Evolutionary conservation across 352 stramenopile genomes (phyloP).

Genomic region (Phytopythium aichiense): DNA sequence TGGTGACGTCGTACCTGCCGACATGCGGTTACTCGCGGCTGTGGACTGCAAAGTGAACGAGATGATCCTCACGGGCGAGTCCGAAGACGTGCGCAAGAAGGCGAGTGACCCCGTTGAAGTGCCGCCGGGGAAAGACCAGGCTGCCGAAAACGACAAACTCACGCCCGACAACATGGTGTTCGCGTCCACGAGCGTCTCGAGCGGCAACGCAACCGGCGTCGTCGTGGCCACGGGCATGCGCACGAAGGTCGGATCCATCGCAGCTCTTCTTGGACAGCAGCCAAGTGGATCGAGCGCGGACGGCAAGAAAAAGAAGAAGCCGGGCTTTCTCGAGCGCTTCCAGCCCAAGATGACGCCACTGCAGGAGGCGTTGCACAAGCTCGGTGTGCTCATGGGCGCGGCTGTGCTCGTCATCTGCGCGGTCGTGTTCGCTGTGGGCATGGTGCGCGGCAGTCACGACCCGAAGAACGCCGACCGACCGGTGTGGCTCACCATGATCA

Average conservation of each 20-base stretch:
- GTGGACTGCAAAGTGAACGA: constrained; percentile 82
- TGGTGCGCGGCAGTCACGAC: constrained; percentile 44
- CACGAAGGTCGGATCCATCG: constrained; percentile 43
- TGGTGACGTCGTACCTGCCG: constrained; percentile 86
- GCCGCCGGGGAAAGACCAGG: neutral
- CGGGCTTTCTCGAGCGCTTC: constrained; percentile 19
- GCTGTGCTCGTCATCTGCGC: constrained; percentile 75
- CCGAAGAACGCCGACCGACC: constrained; percentile 64
- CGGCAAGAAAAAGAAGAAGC: constrained; percentile 19
- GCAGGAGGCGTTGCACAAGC: constrained; percentile 89
- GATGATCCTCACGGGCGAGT: constrained; percentile 90
- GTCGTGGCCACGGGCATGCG: constrained; percentile 39
- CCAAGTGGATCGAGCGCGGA: neutral
- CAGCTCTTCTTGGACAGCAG: constrained; percentile 24
- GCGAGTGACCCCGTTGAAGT: constrained; percentile 5
- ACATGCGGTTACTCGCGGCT: constrained; percentile 77
- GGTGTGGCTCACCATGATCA: constrained; percentile 91
- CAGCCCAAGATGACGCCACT: constrained; percentile 73
- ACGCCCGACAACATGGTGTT: constrained; percentile 87
- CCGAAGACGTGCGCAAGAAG: constrained; percentile 52
- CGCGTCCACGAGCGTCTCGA: constrained; percentile 65
- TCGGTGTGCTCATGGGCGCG: constrained; percentile 87
- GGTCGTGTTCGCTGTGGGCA: constrained; percentile 85
- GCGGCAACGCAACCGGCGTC: constrained; percentile 33
- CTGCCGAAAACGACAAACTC: constrained; percentile 25